phyloP scores from a whole-genome alignment of 768 basidiomycete species.

The Tricholoma furcatifolium region DNA sequence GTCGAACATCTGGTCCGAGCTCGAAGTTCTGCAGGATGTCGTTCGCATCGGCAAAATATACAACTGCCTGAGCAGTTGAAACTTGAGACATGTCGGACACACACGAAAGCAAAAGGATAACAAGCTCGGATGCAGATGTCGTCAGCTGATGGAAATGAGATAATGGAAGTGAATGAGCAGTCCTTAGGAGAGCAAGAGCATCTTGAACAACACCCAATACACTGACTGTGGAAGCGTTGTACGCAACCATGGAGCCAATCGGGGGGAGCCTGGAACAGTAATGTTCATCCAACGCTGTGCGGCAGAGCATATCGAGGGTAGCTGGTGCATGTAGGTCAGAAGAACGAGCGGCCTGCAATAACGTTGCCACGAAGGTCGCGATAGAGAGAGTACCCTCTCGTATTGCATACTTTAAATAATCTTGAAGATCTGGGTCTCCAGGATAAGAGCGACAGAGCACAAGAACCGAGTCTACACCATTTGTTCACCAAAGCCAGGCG shows the following conservation, averaged over 20 bases:
- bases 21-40: slow-evolving; percentile 51
- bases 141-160: slow-evolving; percentile 59
- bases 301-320: slow-evolving; percentile 71
- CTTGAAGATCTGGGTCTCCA: slow-evolving; percentile 65
- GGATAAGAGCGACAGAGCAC: slow-evolving; percentile 66
- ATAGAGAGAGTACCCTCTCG: slow-evolving; percentile 55
- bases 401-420: slow-evolving; percentile 63
- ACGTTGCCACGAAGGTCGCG: slow-evolving; percentile 58
- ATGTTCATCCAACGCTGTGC: slow-evolving; percentile 61
- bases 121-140: slow-evolving; percentile 60
- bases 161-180: slow-evolving; percentile 52
- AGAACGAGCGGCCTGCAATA: slow-evolving; percentile 66
- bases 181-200: slow-evolving; percentile 56
- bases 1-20: slow-evolving; percentile 52
- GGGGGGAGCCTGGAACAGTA: slow-evolving; percentile 55
- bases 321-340: slow-evolving; percentile 60
- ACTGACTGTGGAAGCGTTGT: slow-evolving; percentile 44
- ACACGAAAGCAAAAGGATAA: slow-evolving; percentile 59
- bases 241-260: slow-evolving; percentile 54
- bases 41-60: slow-evolving; percentile 47
- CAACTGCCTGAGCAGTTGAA: slow-evolving; percentile 57
- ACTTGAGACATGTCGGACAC: slow-evolving; percentile 62
- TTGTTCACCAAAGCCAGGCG: slow-evolving; percentile 1
- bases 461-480: slow-evolving; percentile 61
- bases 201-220: slow-evolving; percentile 59